Evolutionary conservation across 345 rosid species (phyloP), one percentile per base, ranked within the genome.

Genomic region (Firmiana major): DNA sequence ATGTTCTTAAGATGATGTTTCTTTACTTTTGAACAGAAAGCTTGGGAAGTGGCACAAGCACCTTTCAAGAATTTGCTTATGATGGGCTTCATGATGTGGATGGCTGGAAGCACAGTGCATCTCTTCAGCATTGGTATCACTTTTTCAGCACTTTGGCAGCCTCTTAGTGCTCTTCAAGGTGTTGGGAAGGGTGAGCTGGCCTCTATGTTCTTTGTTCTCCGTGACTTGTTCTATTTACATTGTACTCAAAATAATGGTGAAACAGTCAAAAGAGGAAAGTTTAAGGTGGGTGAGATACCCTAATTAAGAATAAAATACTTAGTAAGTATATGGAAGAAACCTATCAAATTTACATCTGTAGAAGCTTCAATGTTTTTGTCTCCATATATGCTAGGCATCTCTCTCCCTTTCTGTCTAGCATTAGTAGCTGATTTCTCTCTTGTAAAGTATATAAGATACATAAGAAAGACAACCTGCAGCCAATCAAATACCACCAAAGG

Each of bases 81-180:
- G 99, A 97, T 97, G 99, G 99, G 99, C 1, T 97, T 97, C 83
- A 97, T 97, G 99, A 97, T 97, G 99, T 97, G 99, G 99, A 97
- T 97, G 99, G 98, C 99, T 82, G 99, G 99, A 71, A 97, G 91
- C 78, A 92, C 98, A 1, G 99, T 97, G 70, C 99, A 97, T 87
- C 93, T 97, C 15, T 97, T 97, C 79, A 97, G 99, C 84, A 97
- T 97, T 79, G 99, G 99, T 46, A 97, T 97, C 68, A 94, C 97
- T 0, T 92, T 97, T 83, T 97, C 99, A 10, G 99, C 99, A 81
- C 98, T 97, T 71, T 97, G 97, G 97, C 98, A 94, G 80, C 99
- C 99, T 21, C 81, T 97, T 66, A 94, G 93, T 66, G 99, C 99
- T 71, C 97, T 97, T 65, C 99, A 94, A 87, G 95, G 96, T 69